Evolutionary conservation across 305 asterid species (phyloP).

Genomic region (Rubia balearica): DNA sequence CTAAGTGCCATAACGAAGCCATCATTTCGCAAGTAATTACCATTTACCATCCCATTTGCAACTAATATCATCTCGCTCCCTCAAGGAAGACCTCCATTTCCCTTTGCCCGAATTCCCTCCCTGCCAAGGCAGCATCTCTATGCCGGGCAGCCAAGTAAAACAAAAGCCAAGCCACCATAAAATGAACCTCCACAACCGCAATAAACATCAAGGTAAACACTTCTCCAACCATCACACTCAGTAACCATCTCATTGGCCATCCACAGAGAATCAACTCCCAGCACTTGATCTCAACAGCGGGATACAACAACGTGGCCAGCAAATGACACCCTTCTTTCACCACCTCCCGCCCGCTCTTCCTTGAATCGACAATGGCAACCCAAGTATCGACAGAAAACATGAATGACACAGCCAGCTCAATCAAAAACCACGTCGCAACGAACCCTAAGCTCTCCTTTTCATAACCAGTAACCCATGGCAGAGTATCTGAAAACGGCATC

Average conservation of each 20-base stretch:
- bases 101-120: conserved; percentile 62
- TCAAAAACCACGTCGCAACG: conserved; percentile 52
- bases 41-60: conserved; percentile 10
- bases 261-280: conserved; percentile 75
- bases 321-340: conserved; percentile 73
- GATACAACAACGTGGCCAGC: conserved; percentile 45
- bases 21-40: conserved; percentile 15
- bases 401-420: conserved; percentile 60
- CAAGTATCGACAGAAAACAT: conserved; percentile 73
- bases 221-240: conserved; percentile 53
- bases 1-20: conserved; percentile 17
- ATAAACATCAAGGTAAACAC: conserved; percentile 47
- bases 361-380: conserved; percentile 73
- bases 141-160: conserved; percentile 76
- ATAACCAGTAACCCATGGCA: conserved; percentile 72
- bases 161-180: conserved; percentile 73
- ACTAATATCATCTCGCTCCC: conserved; percentile 41
- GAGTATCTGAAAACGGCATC: conserved; percentile 73
- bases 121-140: conserved; percentile 49
- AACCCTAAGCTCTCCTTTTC: conserved; percentile 78
- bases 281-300: conserved; percentile 69
- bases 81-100: conserved; percentile 72
- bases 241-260: conserved; percentile 58
- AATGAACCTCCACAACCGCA: conserved; percentile 78
- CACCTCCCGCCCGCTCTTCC: conserved; percentile 87